Conservation (phyloP, 345 rosid genomes). For the Eucalyptus microcorys region DNA sequence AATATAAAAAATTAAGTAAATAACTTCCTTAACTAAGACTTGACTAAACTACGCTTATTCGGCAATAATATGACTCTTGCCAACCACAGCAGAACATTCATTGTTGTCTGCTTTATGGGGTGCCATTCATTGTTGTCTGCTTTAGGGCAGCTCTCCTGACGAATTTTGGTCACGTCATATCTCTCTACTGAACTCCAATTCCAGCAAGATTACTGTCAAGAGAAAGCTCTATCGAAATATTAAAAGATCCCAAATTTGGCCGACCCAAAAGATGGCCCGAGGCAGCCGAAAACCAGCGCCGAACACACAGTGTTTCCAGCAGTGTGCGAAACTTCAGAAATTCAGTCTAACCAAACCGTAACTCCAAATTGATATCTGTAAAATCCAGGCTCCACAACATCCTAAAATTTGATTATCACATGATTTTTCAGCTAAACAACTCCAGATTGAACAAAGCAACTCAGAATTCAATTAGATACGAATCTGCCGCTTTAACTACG, state of each 20-base stretch:
- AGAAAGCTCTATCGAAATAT: neutral
- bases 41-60: neutral
- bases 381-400: neutral
- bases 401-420: neutral
- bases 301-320: neutral
- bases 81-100: neutral
- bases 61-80: neutral
- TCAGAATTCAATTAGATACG: neutral
- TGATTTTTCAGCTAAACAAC: neutral
- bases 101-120: too few species aligned
- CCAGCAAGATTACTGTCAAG: neutral
- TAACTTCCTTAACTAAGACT: neutral
- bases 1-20: neutral
- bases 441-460: neutral
- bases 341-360: neutral
- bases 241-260: neutral
- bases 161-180: neutral
- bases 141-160: neutral
- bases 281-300: neutral
- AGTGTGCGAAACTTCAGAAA: neutral
- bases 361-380: neutral
- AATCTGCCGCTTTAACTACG: accelerated
- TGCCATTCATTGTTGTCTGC: neutral
- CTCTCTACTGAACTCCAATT: neutral
- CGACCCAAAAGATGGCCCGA: neutral